Base-by-base conservation (phyloP, 805 yeast species). In the Lipomyces spencermartinsiae region DNA sequence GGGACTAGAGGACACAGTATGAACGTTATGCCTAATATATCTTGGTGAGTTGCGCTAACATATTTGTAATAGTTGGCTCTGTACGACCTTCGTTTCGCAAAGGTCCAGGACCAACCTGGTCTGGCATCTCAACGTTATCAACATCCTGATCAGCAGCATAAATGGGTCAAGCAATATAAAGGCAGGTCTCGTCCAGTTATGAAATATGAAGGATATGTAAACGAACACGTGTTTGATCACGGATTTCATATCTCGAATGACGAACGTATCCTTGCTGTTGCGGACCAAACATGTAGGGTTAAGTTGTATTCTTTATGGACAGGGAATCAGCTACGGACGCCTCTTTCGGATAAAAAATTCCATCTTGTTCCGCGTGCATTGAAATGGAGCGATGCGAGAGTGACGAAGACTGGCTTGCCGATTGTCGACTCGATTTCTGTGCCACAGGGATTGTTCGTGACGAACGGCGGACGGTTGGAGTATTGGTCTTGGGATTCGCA, bases 1-100 rank as follows among this genome's bases (percentile, higher is more conserved):
- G 37, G 77, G 77, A 0, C 64, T 74, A 4, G 70, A 65, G 14
- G 73, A 73, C 37, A 62, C 70, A 5, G 68, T 74, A 16, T 37
- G 69, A 16, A 10, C 2, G 1, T 5, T 19, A 4, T 4, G 43
- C 25, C 0, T 54, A 16, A 5, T 69, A 16, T 70, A 66, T 61
- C 71, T 69, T 61, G 72, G 16, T 43, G 5, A 34, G 12, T 59
- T 14, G 10, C n/a, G n/a, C 63, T 43, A 22, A 37, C 59, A 14
- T 29, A 53, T 53, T 5, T 12, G 43, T 4, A 43, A 4, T 22
- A 66, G 66, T 64, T 69, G 16, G 67, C 70, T 4, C 39, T 69
- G 16, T 69, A 69, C 61, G 72, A 69, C 46, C 33, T 66, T n/a
- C 51, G 72, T 22, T 66, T 65, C 8, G 49, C 70, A 12, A 62